Evolutionary conservation across 2,329 filamentous ascomycete species (phyloP).

Genomic region (Scedosporium dehoogii): DNA sequence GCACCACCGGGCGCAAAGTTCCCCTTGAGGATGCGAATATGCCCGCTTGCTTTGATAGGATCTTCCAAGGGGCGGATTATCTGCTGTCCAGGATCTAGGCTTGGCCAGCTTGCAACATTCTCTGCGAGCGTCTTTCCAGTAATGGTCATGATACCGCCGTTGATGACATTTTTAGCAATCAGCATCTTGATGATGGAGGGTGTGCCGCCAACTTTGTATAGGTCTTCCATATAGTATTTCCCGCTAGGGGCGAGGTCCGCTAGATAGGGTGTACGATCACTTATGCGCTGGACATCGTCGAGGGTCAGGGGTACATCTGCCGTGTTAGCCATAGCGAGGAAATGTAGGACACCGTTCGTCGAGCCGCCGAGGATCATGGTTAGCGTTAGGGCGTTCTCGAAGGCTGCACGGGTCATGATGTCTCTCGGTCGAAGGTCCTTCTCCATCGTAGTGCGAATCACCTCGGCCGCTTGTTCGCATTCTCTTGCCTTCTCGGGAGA

Average conservation of each 20-base stretch:
- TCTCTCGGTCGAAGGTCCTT: constrained; percentile 73
- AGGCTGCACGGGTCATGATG: constrained; percentile 67
- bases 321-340: constrained; percentile 82
- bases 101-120: constrained; percentile 69
- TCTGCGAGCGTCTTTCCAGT: constrained; percentile 77
- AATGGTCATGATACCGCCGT: constrained; percentile 70
- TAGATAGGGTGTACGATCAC: constrained; percentile 74
- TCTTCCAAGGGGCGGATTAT: constrained; percentile 69
- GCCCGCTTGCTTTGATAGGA: constrained; percentile 73
- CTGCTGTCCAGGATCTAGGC: constrained; percentile 65
- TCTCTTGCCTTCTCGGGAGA: constrained; percentile 80
- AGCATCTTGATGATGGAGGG: constrained; percentile 80
- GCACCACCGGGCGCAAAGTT: constrained; percentile 83
- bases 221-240: constrained; percentile 77
- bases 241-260: constrained; percentile 79
- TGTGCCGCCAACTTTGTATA: constrained; percentile 77
- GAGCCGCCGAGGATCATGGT: constrained; percentile 85
- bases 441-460: constrained; percentile 71
- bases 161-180: constrained; percentile 62
- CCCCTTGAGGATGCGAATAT: constrained; percentile 78
- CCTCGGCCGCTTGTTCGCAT: constrained; percentile 69
- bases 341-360: constrained; percentile 82
- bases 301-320: constrained; percentile 68
- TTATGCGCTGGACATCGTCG: constrained; percentile 74
- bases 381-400: constrained; percentile 82